These are phyloP conservation scores for Citrus reticulata DNA, from an alignment of 345 rosid genomes.

Conservation along the genomic window DNA sequence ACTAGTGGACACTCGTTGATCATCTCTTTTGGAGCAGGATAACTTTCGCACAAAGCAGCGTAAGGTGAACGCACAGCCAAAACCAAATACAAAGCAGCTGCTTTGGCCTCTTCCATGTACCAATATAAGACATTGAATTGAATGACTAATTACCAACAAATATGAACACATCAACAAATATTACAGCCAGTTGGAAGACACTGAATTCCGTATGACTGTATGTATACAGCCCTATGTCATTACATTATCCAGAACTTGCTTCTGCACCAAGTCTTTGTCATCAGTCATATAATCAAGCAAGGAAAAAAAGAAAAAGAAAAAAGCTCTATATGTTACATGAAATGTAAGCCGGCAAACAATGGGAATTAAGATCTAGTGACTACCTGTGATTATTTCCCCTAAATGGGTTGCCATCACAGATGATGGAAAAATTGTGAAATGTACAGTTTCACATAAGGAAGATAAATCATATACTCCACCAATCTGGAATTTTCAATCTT, in stretches of 20 bases:
- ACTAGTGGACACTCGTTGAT: not conserved
- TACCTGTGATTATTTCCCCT: constrained; percentile 8
- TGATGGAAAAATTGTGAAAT: constrained; percentile 28
- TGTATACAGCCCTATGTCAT: constrained; percentile 6
- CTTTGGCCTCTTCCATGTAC: not conserved
- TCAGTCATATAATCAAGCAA: not conserved
- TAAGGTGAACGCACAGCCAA: not conserved
- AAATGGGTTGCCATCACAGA: not conserved
- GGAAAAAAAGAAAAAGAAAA: not conserved
- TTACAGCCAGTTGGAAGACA: not conserved
- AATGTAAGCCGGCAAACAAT: constrained; percentile 7
- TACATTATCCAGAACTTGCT: constrained; percentile 3
- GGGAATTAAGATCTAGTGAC: constrained; percentile 3
- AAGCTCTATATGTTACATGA: not conserved
- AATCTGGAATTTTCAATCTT: constrained; percentile 79
- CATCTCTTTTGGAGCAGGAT: not conserved
- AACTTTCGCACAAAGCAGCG: not conserved
- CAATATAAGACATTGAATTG: not conserved
- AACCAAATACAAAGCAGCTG: not conserved
- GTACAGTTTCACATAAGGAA: constrained; percentile 27
- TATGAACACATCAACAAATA: not conserved
- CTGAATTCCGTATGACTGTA: not conserved
- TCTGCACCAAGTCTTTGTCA: not conserved
- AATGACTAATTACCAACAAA: not conserved
- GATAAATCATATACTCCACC: constrained; percentile 52